Base-by-base conservation (phyloP, 106 monocot species). In the Platanthera guangdongensis region DNA sequence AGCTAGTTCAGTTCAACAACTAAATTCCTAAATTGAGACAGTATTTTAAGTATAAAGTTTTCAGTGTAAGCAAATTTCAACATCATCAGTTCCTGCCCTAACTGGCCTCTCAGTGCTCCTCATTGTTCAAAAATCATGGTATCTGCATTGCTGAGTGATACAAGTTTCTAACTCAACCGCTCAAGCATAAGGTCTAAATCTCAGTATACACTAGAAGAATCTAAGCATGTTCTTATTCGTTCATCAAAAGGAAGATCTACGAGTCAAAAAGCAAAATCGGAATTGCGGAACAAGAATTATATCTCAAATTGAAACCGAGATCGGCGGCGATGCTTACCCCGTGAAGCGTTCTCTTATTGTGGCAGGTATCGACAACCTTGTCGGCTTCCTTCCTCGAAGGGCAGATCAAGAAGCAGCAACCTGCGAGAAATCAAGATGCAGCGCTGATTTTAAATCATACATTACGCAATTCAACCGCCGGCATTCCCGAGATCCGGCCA, bases 381-480 rank as follows among this genome's bases (percentile, higher is more conserved):
- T 97, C 97, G 9, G 94, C 97, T 83, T 97, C 97, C 83, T 86
- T 68, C 68, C 88, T 87, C 64, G 89, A 89, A 15, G 91, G 91
- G 68, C 89, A 97, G 53, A 94, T 89, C 91, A 93, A 51, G 84
- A 97, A 97, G 80, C 97, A 97, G 73, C 97, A 97, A 15, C 97
- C 97, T 97, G 78, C 76, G 78, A 78, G 73, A 8, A 16, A 14
- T 63, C 51, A 80, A 45, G 63, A 62, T 16, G 63, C 15, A 52
- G 8, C 3, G 18, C 12, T 1, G 4, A 21, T 25, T 52, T 74
- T 19, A 57, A 80, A 51, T 45, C 63, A 15, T 16, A 22, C 47
- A 21, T 8, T 39, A 13, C n/a, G 5, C 64, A 51, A 11, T 28
- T 75, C 50, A 30, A 12, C 13, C 71, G 18, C 59, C 74, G 49